Base-by-base conservation (phyloP, 2,329 filamentous ascomycete species). In the Rachicladosporium sp. region DNA sequence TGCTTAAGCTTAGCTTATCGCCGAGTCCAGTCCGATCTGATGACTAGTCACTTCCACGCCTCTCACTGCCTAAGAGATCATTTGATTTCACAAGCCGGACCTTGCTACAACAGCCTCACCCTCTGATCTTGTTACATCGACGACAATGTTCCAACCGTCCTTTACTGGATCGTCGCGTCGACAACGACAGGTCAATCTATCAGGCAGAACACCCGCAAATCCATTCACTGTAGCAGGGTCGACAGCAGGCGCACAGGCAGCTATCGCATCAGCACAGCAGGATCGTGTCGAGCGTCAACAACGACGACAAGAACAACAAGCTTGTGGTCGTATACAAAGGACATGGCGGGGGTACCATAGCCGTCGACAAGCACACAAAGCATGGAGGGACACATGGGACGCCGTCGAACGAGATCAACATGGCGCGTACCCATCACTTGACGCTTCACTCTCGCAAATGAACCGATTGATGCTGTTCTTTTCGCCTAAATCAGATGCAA, bases 111-210 rank as follows among this genome's bases (percentile, higher is more conserved):
- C 15, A 19, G 15, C 15, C 15, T 19, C 15, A 19, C 15, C 15
- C 15, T 19, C 15, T 19, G 15, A 19, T 19, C 15, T 19, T 19
- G 15, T 19, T 19, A 19, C 15, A 19, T 19, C 15, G 15, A 19
- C 15, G 15, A 19, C 15, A 19, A 19, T 19, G 15, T 19, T 19
- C 15, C 15, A 19, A 19, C 15, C 15, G 40, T 42, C 38, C 34
- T 98, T 98, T 66, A 91, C 84, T 15, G 91, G 91, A 51, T 84
- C 67, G 63, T 84, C 86, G 52, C 80, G 85, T 55, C 82, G 84
- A 50, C 80, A 82, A 45, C 80, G 91, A 49, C 88, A 95, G 60
- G 86, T 96, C 58, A 95, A 96, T 63, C 79, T 98, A 45, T 91
- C 86, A 50, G 91, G 87, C 46, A 81, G 88, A 51, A 43, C 52